Conservation (phyloP, 139 green algal genomes). For the Chlamydomonas sp. region DNA sequence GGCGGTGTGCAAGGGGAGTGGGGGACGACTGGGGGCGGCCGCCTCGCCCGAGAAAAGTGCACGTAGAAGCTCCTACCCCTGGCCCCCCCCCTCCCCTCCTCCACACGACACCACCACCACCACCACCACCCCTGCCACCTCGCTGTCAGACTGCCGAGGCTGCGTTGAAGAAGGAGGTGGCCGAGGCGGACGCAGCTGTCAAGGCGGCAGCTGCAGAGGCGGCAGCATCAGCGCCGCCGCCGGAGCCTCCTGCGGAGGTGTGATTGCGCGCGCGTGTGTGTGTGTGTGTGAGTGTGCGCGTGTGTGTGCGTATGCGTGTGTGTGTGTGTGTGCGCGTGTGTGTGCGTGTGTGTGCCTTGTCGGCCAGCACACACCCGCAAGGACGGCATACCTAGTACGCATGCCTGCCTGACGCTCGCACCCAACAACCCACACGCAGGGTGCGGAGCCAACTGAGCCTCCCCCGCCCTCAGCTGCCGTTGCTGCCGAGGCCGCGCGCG, state of each 20-base stretch:
- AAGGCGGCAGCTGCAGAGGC: constrained; percentile 2
- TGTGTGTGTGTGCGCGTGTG: neutral
- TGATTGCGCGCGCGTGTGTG: too few relatives aligned
- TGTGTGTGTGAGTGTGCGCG: neutral
- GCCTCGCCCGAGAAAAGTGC: too few relatives aligned
- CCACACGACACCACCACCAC: too few relatives aligned
- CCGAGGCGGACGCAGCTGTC: neutral
- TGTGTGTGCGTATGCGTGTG: neutral
- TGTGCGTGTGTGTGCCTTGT: neutral
- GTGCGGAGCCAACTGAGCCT: too few relatives aligned
- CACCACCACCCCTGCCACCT: too few relatives aligned
- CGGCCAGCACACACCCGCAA: neutral
- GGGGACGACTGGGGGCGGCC: too few relatives aligned
- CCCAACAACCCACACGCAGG: too few relatives aligned
- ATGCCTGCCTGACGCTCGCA: too few relatives aligned
- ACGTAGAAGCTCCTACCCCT: too few relatives aligned
- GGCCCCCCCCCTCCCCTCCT: too few relatives aligned
- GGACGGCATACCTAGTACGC: neutral
- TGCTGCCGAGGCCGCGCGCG: neutral
- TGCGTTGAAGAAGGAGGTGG: neutral
- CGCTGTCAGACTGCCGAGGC: too few relatives aligned
- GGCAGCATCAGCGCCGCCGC: neutral
- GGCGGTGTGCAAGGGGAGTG: too few relatives aligned
- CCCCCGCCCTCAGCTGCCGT: neutral
- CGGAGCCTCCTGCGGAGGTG: neutral